A percentile compares a stretch with the other conserved stretches of the same genome.
Conservation (phyloP, 2,329 filamentous ascomycete species). For the Arthroderma sp. region DNA sequence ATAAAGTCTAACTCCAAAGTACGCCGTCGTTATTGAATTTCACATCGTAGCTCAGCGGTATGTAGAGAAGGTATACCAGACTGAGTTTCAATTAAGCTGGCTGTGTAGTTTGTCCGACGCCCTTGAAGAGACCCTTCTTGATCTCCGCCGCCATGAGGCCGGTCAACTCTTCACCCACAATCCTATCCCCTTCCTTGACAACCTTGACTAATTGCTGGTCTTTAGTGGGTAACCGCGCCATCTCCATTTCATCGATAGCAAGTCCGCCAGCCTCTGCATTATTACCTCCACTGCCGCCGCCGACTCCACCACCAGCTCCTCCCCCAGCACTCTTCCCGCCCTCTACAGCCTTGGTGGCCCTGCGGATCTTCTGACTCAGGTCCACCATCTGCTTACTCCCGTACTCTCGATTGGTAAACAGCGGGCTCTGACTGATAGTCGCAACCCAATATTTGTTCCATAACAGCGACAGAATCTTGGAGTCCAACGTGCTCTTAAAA, state of each 20-base stretch:
- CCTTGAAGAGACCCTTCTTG: slow-evolving; percentile 39
- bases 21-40: too few relatives aligned
- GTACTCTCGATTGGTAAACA: slow-evolving; percentile 87
- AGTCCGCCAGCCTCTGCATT: slow-evolving; percentile 4
- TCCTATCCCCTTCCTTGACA: slow-evolving; percentile 43
- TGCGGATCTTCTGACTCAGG: slow-evolving; percentile 65
- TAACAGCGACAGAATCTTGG: slow-evolving; percentile 69
- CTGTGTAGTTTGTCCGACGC: slow-evolving; percentile 14
- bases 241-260: too few relatives aligned
- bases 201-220: slow-evolving; percentile 40
- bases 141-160: slow-evolving; percentile 36
- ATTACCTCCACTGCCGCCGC: slow-evolving; percentile 12
- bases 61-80: too few relatives aligned
- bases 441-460: slow-evolving; percentile 94
- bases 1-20: too few relatives aligned
- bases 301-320: slow-evolving; percentile 1
- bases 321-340: slow-evolving; percentile 11
- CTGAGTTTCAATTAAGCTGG: neutral
- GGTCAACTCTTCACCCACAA: slow-evolving; percentile 41
- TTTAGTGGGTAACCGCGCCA: slow-evolving; percentile 19
- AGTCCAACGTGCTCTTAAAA: slow-evolving; percentile 87
- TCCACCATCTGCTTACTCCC: slow-evolving; percentile 86
- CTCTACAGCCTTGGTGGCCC: slow-evolving; percentile 40
- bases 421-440: slow-evolving; percentile 78
- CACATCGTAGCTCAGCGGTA: too few relatives aligned